Base-by-base conservation (phyloP, 768 basidiomycete species). In the Agaricus blazei region DNA sequence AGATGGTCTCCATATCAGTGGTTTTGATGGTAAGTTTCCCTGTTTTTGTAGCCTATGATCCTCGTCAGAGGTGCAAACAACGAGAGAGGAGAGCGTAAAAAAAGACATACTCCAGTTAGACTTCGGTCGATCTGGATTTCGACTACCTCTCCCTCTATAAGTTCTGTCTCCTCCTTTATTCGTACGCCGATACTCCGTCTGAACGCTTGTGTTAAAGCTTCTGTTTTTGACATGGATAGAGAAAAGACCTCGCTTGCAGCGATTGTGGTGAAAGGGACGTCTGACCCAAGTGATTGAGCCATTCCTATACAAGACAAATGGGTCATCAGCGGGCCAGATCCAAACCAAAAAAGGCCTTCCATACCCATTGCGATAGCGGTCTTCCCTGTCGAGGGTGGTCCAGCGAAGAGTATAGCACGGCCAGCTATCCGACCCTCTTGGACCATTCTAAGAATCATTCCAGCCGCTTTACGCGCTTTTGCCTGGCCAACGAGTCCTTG, bases 1-100 rank as follows among this genome's bases (percentile, higher is more conserved):
- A 99, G 31, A 99, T 88, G 4, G 97, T 98, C 75, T 98, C 97
- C 97, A 99, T 98, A 69, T 98, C 96, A 2, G 94, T 97, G 12
- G 93, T 96, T 72, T 98, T 98, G 64, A 99, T 89, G 0, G 97
- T 98, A 58, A 98, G 70, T 68, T 97, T 95, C 2, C 96, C 97
- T 1, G 97, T 98, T 74, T 98, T 98, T 3, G 94, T 97, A 0
- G 95, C 93, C 95, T 97, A 63, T 37, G 41, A 6, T 36, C 55
- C 28, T 46, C 19, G 51, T 42, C 27, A 53, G 56, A 48, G 12
- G 34, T 23, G 36, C 19, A 57, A 41, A 46, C 38, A 11, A 67
- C 43, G 3, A 11, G 19, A 23, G 2, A n/a, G 12, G 40, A 26
- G 49, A 52, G 12, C 19, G 19, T 19, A 27, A 7, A 43, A 58